phyloP scores from a whole-genome alignment of 306 rosid species.

The Arachis hypogaea region DNA sequence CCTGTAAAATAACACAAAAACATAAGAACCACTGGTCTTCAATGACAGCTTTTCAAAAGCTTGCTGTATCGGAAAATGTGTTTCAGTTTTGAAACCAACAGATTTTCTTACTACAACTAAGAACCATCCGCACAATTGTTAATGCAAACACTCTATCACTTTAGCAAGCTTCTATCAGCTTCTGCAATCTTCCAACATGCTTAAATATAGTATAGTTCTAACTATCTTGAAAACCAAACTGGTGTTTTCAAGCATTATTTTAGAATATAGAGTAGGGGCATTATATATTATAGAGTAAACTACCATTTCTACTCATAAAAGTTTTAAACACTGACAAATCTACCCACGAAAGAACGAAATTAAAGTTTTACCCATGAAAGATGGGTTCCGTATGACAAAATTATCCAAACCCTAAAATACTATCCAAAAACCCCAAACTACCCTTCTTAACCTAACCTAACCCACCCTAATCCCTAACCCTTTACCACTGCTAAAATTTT shows the following conservation, averaged over 20 bases:
- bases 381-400: too few species aligned
- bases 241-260: conserved; percentile 23
- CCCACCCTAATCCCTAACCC: too few species aligned
- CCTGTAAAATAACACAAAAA: conserved; percentile 51
- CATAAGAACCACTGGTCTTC: conserved; percentile 39
- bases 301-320: too few species aligned
- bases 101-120: conserved; percentile 5
- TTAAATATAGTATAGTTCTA: conserved; percentile 6
- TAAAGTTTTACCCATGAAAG: too few species aligned
- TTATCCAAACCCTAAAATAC: too few species aligned
- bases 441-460: too few species aligned
- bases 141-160: not conserved
- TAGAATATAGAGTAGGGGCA: conserved; percentile 6
- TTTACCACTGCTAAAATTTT: too few species aligned
- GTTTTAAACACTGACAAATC: too few species aligned
- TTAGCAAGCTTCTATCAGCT: conserved; percentile 13
- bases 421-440: too few species aligned
- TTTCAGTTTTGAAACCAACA: not conserved
- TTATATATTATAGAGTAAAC: too few species aligned
- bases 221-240: conserved; percentile 10
- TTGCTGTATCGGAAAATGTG: not conserved
- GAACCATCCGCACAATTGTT: too few species aligned
- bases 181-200: conserved; percentile 17
- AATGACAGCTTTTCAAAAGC: conserved; percentile 12
- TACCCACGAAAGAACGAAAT: too few species aligned